phyloP scores from a whole-genome alignment of 345 rosid species.

The Rhodamnia rubescens region DNA sequence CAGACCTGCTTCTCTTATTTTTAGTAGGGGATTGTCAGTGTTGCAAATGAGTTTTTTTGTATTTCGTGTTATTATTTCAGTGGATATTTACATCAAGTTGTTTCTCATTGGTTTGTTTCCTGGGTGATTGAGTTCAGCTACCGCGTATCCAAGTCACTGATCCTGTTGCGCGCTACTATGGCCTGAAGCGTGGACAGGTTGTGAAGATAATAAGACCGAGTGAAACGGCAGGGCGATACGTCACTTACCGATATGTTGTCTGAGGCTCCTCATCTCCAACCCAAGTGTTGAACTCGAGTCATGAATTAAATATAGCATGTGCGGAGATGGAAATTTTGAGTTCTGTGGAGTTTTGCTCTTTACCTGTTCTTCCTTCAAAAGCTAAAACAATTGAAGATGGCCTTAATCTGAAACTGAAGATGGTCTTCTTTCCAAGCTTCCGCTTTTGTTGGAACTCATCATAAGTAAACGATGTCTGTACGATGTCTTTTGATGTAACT shows the following conservation, averaged over 20 bases:
- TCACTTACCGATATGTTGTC: conserved; percentile 22
- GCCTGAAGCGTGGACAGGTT: conserved; percentile 24
- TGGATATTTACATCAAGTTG: neutral
- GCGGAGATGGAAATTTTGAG: neutral
- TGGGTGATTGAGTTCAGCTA: conserved; percentile 2
- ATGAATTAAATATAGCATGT: neutral
- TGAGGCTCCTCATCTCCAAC: neutral
- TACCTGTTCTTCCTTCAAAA: neutral
- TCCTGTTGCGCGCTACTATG: conserved; percentile 21
- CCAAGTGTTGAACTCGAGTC: neutral
- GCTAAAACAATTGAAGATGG: neutral
- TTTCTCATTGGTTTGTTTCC: neutral
- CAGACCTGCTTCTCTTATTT: neutral
- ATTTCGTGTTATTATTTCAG: neutral
- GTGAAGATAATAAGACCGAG: conserved; percentile 25
- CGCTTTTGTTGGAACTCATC: neutral
- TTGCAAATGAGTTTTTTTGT: neutral
- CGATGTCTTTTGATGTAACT: neutral
- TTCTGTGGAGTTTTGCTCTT: neutral
- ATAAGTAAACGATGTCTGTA: neutral
- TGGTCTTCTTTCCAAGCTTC: neutral
- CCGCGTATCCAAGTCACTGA: conserved; percentile 25
- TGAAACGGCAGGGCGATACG: conserved; percentile 24
- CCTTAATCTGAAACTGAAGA: neutral
- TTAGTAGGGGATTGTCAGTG: neutral